These are phyloP conservation scores for Areca catechu DNA, from an alignment of 176 grass and related monocot genomes.

Conservation along the genomic window DNA sequence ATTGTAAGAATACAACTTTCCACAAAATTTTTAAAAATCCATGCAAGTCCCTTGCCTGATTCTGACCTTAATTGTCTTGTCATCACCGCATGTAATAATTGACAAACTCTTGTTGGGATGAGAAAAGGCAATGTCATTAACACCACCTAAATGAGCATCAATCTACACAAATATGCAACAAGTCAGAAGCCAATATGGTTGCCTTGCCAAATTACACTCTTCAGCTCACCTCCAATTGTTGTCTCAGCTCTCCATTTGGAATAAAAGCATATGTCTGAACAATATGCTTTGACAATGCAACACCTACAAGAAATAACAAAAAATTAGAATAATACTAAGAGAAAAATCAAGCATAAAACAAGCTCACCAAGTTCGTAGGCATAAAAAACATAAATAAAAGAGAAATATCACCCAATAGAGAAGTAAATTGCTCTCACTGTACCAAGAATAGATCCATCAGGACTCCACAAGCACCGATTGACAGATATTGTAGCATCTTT, in stretches of 20 bases:
- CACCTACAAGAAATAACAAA: conserved; percentile 43
- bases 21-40: too few relatives aligned
- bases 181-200: conserved; percentile 21
- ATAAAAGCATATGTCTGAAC: conserved; percentile 86
- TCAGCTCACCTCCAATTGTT: conserved; percentile 82
- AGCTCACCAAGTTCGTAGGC: too few relatives aligned
- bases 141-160: conserved; percentile 93
- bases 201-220: conserved; percentile 1
- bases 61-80: conserved; percentile 88
- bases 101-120: conserved; percentile 93
- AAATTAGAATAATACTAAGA: too few relatives aligned
- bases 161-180: conserved; percentile 46
- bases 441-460: conserved; percentile 93
- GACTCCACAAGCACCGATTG: conserved; percentile 96
- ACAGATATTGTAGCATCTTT: conserved; percentile 98
- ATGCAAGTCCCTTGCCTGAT: not conserved
- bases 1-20: not conserved
- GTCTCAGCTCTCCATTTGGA: conserved; percentile 78
- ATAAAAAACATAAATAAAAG: too few relatives aligned
- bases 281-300: conserved; percentile 98
- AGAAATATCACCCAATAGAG: too few relatives aligned
- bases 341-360: too few relatives aligned
- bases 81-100: conserved; percentile 97
- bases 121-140: conserved; percentile 99
- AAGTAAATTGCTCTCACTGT: conserved; percentile 1